A percentile compares a stretch with the other conserved stretches of the same genome.
Evolutionary conservation across 495 filamentous ascomycete genomes (phyloP).

Genomic region (Daldinia decipiens): DNA sequence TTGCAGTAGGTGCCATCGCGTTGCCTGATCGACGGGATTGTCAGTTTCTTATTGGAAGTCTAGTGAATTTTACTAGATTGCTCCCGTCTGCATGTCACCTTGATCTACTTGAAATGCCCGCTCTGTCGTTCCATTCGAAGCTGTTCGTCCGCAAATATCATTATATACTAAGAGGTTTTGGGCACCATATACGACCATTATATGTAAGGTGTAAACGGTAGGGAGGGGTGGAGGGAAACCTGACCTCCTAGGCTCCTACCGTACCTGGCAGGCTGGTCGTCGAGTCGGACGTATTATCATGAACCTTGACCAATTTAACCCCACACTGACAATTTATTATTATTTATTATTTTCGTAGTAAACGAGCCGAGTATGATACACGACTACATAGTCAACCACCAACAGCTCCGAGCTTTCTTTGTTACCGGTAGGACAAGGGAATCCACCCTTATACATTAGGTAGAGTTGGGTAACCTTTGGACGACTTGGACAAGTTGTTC

Average conservation of each 20-base stretch:
- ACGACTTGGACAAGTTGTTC: slow-evolving; percentile 14
- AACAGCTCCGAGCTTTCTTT: slow-evolving; percentile 19
- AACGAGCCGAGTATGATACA: slow-evolving; percentile 24
- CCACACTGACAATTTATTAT: slow-evolving; percentile 34
- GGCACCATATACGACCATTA: not conserved
- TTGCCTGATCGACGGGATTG: slow-evolving; percentile 35
- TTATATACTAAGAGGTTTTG: slow-evolving; percentile 14
- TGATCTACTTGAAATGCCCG: slow-evolving; percentile 42
- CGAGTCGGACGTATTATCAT: slow-evolving; percentile 30
- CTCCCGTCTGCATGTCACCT: slow-evolving; percentile 44
- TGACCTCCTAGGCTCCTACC: slow-evolving; percentile 42
- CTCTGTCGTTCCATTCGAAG: slow-evolving; percentile 29
- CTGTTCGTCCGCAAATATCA: slow-evolving; percentile 9
- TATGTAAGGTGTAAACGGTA: slow-evolving; percentile 13
- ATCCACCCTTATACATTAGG: slow-evolving; percentile 7
- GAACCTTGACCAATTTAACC: slow-evolving; percentile 19
- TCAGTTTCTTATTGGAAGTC: slow-evolving; percentile 26
- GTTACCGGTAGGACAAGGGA: slow-evolving; percentile 20
- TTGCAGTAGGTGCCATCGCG: slow-evolving; percentile 42
- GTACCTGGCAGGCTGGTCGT: slow-evolving; percentile 31
- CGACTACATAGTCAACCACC: not conserved
- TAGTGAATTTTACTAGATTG: slow-evolving; percentile 31
- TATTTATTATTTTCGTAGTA: slow-evolving; percentile 13
- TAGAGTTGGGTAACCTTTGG: slow-evolving; percentile 29
- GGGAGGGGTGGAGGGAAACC: slow-evolving; percentile 10